These are phyloP conservation scores for Taiwanofungus camphoratus DNA, from an alignment of 1,284 basidiomycete genomes.

Conservation along the genomic window DNA sequence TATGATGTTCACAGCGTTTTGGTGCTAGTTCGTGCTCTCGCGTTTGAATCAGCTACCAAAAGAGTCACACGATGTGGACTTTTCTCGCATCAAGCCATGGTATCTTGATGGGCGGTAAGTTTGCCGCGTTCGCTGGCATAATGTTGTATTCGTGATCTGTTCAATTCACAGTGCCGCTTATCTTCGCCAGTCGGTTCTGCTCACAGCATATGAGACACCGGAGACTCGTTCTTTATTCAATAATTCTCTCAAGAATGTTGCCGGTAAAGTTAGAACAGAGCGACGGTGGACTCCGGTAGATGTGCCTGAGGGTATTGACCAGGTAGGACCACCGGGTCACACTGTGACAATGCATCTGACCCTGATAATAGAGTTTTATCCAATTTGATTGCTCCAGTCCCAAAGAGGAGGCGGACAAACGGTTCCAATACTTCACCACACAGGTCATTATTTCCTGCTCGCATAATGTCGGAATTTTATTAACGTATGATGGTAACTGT, in stretches of 20 bases:
- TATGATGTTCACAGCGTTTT: slow-evolving; percentile 3
- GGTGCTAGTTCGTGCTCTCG: slow-evolving; percentile 79
- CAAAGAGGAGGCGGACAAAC: slow-evolving; percentile 79
- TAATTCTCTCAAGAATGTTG: slow-evolving; percentile 70
- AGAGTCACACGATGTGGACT: slow-evolving; percentile 91
- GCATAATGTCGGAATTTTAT: background rate
- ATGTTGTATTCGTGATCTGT: background rate
- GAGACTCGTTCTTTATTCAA: slow-evolving; percentile 83
- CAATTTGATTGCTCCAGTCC: slow-evolving; percentile 71
- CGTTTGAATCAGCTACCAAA: slow-evolving; percentile 87
- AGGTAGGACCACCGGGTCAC: slow-evolving; percentile 39
- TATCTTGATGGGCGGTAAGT: slow-evolving; percentile 90
- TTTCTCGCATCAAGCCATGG: slow-evolving; percentile 96
- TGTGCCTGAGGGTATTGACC: slow-evolving; percentile 76
- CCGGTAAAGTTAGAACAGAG: slow-evolving; percentile 75
- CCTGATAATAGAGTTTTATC: slow-evolving; percentile 62
- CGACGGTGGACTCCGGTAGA: slow-evolving; percentile 64
- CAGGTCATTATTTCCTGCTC: slow-evolving; percentile 49
- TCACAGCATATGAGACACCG: slow-evolving; percentile 89
- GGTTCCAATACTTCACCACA: slow-evolving; percentile 83
- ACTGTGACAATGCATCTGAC: background rate
- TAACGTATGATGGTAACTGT: background rate
- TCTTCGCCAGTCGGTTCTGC: slow-evolving; percentile 83
- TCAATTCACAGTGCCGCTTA: slow-evolving; percentile 75
- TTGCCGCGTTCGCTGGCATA: background rate